Percentiles rank a stretch among this genome's conserved stretches.
Evolutionary conservation across 1,284 basidiomycete genomes (phyloP).

Genomic region (Rhizopogon parksii): DNA sequence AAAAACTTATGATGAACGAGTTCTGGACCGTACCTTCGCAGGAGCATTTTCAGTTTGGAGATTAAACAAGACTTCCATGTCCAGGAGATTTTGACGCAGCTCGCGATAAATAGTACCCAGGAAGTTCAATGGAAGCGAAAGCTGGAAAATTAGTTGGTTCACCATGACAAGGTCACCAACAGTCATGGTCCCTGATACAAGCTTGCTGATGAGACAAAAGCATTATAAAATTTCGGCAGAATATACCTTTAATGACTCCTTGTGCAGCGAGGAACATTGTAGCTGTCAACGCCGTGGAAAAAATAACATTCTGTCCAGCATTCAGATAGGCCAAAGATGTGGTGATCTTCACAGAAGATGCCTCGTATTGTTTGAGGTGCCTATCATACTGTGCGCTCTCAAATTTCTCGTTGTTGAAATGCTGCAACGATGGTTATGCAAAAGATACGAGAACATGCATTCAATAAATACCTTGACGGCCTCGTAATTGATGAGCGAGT

Average conservation of each 20-base stretch:
- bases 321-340: conserved; percentile 92
- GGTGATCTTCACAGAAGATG: conserved; percentile 89
- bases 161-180: conserved; percentile 98
- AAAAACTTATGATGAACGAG: not conserved
- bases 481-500: conserved; percentile 96
- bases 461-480: conserved; percentile 78
- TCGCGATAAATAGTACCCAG: conserved; percentile 96
- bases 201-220: not conserved
- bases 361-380: conserved; percentile 83
- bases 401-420: conserved; percentile 95
- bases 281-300: conserved; percentile 84
- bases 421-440: conserved; percentile 38
- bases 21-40: conserved; percentile 42
- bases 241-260: conserved; percentile 80
- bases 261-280: conserved; percentile 98
- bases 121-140: conserved; percentile 95
- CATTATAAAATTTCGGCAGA: not conserved
- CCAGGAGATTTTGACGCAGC: conserved; percentile 88
- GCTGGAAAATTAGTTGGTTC: conserved; percentile 98
- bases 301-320: conserved; percentile 95
- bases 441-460: not conserved
- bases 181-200: conserved; percentile 82
- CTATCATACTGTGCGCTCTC: conserved; percentile 92
- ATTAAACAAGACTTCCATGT: conserved; percentile 96
- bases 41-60: conserved; percentile 80